phyloP scores from a whole-genome alignment of 768 basidiomycete genomes.

The Tricholoma matsutake region DNA sequence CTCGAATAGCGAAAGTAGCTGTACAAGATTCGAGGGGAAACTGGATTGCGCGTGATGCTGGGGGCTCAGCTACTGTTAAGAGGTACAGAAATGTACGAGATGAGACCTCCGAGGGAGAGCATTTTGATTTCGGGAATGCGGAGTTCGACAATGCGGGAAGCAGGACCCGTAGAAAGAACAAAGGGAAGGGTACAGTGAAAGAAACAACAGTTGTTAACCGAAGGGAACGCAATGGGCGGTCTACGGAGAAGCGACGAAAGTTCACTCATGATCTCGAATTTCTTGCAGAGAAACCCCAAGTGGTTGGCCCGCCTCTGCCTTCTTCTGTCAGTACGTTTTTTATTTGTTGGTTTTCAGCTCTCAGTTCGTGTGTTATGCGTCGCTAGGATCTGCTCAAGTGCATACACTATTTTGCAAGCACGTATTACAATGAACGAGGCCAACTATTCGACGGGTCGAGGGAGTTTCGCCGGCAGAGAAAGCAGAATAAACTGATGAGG shows the following conservation, averaged over 20 bases:
- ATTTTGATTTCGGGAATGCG: conserved; percentile 7
- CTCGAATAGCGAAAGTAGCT: conserved; percentile 31
- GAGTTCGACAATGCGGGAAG: background rate
- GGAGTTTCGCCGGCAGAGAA: conserved; percentile 43
- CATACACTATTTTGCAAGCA: conserved; percentile 44
- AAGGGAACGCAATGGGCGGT: conserved; percentile 20
- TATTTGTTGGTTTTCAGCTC: conserved; percentile 8
- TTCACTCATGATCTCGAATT: conserved; percentile 54
- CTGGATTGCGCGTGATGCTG: conserved; percentile 68
- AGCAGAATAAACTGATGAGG: conserved; percentile 21
- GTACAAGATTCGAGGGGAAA: conserved; percentile 51
- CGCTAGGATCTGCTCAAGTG: conserved; percentile 47
- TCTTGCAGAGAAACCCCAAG: conserved; percentile 29
- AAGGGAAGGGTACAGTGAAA: conserved; percentile 9
- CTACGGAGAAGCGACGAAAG: conserved; percentile 37
- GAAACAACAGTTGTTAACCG: background rate
- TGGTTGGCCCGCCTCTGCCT: conserved; percentile 31
- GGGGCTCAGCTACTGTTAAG: conserved; percentile 43
- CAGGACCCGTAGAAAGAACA: background rate
- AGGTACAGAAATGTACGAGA: conserved; percentile 25
- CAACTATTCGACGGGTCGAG: conserved; percentile 52
- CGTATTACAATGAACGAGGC: conserved; percentile 60
- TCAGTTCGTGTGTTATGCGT: conserved; percentile 6
- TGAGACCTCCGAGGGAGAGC: conserved; percentile 11
- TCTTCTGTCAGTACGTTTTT: conserved; percentile 44